A percentile compares a stretch with the other conserved stretches of the same genome.
Evolutionary conservation across 2,329 filamentous ascomycete species (phyloP).

Genomic region (Xenosphaeropsis pyriputrescens): DNA sequence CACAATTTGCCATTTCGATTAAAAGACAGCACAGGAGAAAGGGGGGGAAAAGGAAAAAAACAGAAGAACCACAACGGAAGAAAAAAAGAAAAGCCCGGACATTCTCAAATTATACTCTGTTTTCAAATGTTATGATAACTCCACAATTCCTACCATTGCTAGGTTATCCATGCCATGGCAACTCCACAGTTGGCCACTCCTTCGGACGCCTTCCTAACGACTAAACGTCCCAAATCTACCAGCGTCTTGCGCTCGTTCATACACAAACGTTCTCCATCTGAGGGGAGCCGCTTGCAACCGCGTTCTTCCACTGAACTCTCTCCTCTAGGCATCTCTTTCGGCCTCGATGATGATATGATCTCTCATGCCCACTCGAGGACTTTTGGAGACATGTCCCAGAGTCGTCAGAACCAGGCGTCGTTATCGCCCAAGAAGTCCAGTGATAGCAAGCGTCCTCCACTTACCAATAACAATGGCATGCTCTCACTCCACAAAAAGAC

Average conservation of each 20-base stretch:
- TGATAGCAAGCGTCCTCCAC: constrained; percentile 15
- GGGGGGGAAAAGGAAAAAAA: no score
- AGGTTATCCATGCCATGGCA: constrained; percentile 10
- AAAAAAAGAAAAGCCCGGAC: no score
- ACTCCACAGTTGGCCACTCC: constrained; percentile 7
- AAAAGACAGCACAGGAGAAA: no score
- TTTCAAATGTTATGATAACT: no score
- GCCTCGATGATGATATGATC: constrained; percentile 19
- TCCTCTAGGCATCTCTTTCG: constrained; percentile 7
- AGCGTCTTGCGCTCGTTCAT: constrained; percentile 17
- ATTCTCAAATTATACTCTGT: no score
- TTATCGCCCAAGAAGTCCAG: constrained; percentile 24
- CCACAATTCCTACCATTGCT: constrained; percentile 5
- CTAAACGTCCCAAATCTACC: constrained; percentile 17
- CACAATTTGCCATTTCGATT: no score
- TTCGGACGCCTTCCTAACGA: constrained; percentile 10
- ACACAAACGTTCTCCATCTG: constrained; percentile 16
- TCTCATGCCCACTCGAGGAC: constrained; percentile 24
- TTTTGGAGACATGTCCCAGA: constrained; percentile 41
- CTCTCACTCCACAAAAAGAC: constrained; percentile 29
- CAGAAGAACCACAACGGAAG: no score
- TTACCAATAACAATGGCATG: constrained; percentile 14
- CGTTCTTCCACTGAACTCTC: constrained; percentile 8
- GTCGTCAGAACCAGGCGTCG: constrained; percentile 26
- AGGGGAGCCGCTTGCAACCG: constrained; percentile 9